Evolutionary conservation across 306 rosid species (phyloP).

Genomic region (Citrullus mucosospermus): DNA sequence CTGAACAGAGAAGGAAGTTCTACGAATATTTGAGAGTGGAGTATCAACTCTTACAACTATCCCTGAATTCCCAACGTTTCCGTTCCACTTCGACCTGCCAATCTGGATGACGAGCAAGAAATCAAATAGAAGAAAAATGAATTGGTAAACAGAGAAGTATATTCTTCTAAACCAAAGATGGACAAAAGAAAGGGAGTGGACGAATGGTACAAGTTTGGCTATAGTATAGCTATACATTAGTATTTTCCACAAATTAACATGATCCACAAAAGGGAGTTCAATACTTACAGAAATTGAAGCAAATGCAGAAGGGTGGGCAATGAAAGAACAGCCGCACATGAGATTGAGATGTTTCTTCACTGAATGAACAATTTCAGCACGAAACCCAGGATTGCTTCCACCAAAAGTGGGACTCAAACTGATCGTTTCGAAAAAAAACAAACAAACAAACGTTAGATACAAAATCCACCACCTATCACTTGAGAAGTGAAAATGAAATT

Average conservation of each 20-base stretch:
- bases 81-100: conserved; percentile 97
- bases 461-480: conserved; percentile 3
- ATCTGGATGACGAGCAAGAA: conserved; percentile 31
- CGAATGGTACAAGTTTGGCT: background rate
- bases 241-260: background rate
- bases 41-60: conserved; percentile 64
- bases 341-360: conserved; percentile 64
- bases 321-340: conserved; percentile 66
- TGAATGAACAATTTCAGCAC: conserved; percentile 77
- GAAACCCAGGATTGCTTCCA: conserved; percentile 91
- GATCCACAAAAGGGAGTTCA: background rate
- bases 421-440: conserved; percentile 1
- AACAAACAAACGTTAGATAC: background rate
- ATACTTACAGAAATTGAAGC: conserved; percentile 79
- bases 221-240: background rate
- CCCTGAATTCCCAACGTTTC: conserved; percentile 83
- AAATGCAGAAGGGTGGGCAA: conserved; percentile 69
- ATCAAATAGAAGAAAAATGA: background rate
- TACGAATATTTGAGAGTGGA: conserved; percentile 58
- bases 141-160: background rate
- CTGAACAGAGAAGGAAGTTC: conserved; percentile 74
- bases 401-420: conserved; percentile 87
- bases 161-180: background rate
- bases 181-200: background rate
- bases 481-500: background rate